phyloP scores from a whole-genome alignment of 2,329 filamentous ascomycete genomes.

The Trichoderma oligosporum region DNA sequence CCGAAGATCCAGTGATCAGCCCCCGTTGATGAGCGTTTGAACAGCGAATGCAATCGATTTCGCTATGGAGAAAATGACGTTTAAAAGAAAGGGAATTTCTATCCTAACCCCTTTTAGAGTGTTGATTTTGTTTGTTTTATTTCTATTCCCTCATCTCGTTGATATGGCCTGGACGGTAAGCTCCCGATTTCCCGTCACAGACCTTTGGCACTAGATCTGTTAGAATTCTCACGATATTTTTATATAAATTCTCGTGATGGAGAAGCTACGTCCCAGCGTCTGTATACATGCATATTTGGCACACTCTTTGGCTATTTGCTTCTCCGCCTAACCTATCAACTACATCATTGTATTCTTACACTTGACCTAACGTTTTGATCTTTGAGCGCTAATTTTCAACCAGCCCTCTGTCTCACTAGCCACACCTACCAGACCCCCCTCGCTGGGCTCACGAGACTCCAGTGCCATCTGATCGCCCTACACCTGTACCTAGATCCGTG shows the following conservation, averaged over 20 bases:
- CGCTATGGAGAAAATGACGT: slow-evolving; percentile 12
- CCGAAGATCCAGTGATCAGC: slow-evolving; percentile 5
- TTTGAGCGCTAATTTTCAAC: neutral
- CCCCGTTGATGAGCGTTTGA: neutral
- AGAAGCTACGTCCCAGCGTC: neutral
- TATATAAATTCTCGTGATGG: neutral
- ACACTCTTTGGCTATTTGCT: neutral
- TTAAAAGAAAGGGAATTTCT: neutral
- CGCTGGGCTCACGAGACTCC: slow-evolving; percentile 7
- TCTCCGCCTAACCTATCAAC: neutral
- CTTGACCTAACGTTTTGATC: neutral
- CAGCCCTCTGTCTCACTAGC: neutral
- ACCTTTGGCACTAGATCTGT: slow-evolving; percentile 13
- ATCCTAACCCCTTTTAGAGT: neutral
- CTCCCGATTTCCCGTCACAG: slow-evolving; percentile 5
- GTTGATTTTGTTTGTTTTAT: neutral
- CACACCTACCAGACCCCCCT: slow-evolving; percentile 8
- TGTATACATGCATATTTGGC: neutral
- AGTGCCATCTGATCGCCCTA: slow-evolving; percentile 6
- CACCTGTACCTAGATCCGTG: neutral
- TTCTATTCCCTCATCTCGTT: slow-evolving; percentile 12
- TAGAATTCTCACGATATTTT: no score
- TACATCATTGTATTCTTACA: neutral
- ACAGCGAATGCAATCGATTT: slow-evolving; percentile 1
- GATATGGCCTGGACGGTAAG: neutral